Conservation (phyloP, 306 rosid species). For the Glycyrrhiza uralensis region DNA sequence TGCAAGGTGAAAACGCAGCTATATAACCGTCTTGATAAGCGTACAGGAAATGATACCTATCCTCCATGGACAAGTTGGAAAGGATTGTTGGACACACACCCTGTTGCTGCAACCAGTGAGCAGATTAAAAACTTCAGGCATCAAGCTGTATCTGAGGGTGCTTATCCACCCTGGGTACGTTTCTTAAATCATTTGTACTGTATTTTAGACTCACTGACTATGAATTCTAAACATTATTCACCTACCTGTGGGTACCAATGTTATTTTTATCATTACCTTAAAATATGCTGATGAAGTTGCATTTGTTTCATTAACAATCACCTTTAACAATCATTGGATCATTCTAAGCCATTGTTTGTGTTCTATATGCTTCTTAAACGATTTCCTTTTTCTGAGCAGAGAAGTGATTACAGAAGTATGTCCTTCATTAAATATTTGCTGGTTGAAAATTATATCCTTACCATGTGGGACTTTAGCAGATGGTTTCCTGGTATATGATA, state of each 20-base stretch:
- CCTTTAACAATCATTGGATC: neutral
- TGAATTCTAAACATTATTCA: too few relatives aligned
- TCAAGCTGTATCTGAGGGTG: constrained; percentile 43
- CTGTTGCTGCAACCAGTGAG: constrained; percentile 40
- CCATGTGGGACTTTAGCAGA: too few relatives aligned
- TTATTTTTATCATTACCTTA: neutral
- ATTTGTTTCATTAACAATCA: neutral
- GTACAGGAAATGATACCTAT: constrained; percentile 39
- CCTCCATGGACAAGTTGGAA: constrained; percentile 84
- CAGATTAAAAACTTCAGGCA: constrained; percentile 29
- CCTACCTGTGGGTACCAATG: too few relatives aligned
- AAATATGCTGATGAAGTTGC: neutral
- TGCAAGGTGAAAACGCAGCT: constrained; percentile 52
- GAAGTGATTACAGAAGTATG: neutral
- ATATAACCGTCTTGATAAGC: constrained; percentile 47
- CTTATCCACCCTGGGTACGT: constrained; percentile 89
- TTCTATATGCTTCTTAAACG: neutral
- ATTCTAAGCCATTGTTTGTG: neutral
- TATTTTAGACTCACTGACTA: neutral
- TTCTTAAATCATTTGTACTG: neutral
- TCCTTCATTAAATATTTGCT: neutral
- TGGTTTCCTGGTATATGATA: neutral
- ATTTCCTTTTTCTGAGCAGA: neutral
- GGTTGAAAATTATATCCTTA: too few relatives aligned
- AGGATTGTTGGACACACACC: constrained; percentile 40